Evolutionary conservation across 2,329 filamentous ascomycete genomes (phyloP), one percentile per base, ranked within the genome.

Genomic region (Trichoderma brevicompactum): DNA sequence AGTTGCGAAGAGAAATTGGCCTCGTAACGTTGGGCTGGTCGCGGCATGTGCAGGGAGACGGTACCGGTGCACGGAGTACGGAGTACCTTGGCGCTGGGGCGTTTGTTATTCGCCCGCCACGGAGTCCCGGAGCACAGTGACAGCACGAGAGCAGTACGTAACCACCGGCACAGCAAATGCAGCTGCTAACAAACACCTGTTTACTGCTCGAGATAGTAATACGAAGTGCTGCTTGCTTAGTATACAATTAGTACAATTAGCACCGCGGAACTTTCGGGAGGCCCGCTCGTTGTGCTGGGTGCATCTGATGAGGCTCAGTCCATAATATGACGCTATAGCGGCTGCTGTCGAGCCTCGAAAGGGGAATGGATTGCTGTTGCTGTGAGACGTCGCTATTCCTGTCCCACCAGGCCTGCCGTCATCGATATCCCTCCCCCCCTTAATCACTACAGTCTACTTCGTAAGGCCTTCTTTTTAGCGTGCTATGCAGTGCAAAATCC

Each of bases 221-320:
- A 38, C 7, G 6, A 38, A 10, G 36, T 10, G 36, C 36, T 38
- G 36, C 36, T 28, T 2, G 5, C 23, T 28, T 28, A 5, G 23
- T 28, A 28, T 5, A n/a, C n/a, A n/a, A 28, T 28, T 28, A 28
- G 23, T 5, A n/a, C 23, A 2, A 2, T 28, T 28, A 28, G 23
- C 23, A 28, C 23, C 5, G 34, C 49, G 59, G 59, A 62, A 53
- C 49, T 41, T 40, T 63, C 60, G 60, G 60, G 48, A 44, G 46
- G 19, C 46, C 15, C 58, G 17, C 23, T 28, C 23, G 23, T 28
- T 28, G 23, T 5, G 23, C 23, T 5, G 23, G 23, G 23, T 28
- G 23, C 23, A 28, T 28, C 23, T 28, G 23, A 28, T 28, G 23
- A 28, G 23, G 23, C 23, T 28, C 23, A 23, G 9, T 50, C 49